Evolutionary conservation across 495 filamentous ascomycete species (phyloP).

Genomic region (Tirmania nivea): DNA sequence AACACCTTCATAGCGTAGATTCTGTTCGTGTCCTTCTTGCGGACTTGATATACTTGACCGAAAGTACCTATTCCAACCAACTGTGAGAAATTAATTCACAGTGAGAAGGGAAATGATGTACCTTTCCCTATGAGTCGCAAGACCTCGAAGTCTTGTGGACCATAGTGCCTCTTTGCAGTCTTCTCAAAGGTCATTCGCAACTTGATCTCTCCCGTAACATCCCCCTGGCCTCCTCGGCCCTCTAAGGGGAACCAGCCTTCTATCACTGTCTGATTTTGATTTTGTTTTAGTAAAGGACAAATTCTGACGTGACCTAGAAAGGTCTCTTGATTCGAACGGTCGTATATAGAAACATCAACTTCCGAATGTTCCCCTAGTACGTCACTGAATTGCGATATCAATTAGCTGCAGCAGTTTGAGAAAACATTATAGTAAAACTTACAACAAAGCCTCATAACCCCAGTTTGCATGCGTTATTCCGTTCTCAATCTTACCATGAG

Average conservation of each 20-base stretch:
- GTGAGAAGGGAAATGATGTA: conserved; percentile 2
- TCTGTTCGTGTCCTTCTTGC: conserved; percentile 84
- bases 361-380: conserved; percentile 82
- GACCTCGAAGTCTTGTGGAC: conserved; percentile 91
- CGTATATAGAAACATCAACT: conserved; percentile 85
- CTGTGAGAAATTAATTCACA: background rate
- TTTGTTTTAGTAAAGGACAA: conserved; percentile 21
- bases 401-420: conserved; percentile 18
- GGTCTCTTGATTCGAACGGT: conserved; percentile 61
- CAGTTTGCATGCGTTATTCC: conserved; percentile 77
- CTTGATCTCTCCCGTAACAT: conserved; percentile 73
- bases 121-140: conserved; percentile 93
- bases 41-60: conserved; percentile 98
- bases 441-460: conserved; percentile 94
- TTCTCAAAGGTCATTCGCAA: conserved; percentile 69
- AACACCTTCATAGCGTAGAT: conserved; percentile 99
- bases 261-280: conserved; percentile 28
- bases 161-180: conserved; percentile 80
- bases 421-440: conserved; percentile 23
- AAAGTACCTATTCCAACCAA: conserved; percentile 40
- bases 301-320: conserved; percentile 76
- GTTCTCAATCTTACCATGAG: conserved; percentile 27
- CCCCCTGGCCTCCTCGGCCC: conserved; percentile 38
- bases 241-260: conserved; percentile 75
- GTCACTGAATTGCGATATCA: conserved; percentile 36